Base-by-base conservation (phyloP, 495 filamentous ascomycete species). In the Podospora anserina region DNA sequence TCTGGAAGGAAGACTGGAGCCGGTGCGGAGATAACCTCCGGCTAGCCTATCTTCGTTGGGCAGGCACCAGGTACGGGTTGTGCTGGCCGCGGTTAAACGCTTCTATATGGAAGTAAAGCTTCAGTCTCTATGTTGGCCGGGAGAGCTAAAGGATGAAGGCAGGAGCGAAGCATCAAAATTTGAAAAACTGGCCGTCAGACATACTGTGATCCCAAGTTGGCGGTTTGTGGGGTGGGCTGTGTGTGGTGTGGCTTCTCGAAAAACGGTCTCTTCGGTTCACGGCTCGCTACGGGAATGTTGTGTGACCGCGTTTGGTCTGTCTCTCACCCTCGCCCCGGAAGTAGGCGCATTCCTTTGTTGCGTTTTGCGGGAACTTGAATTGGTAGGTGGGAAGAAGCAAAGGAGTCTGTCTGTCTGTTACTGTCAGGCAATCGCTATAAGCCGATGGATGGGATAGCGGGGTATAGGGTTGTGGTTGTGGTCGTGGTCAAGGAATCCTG, bases 21-120 rank as follows among this genome's bases (percentile, higher is more conserved):
- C 49, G 54, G 27, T 32, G 67, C 71, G 71, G 73, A 70, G 28
- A 18, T 68, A 56, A 61, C 59, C 68, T 70, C 72, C 70, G 72
- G 61, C 2, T 49, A 32, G 11, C 62, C 20, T 30, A 44, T 30
- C 23, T 26, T n/a, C 53, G 15, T 28, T 20, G 23, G 57, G 63
- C 62, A 72, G 67, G 61, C 66, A 59, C 65, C 65, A 61, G 39
- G 39, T 49, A 39, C 61, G 63, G 3, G 32, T 28, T 2, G 63
- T 7, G 6, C 13, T 18, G 32, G 32, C 20, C 63, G 57, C 4
- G 27, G 59, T 13, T 15, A 2, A 2, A 9, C 26, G 16, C 23
- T 27, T 5, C n/a, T 61, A 16, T 49, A 11, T 13, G 15, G 13
- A 13, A 11, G 39, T 11, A 49, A 49, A 49, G 39, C 39, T 61